A percentile compares a stretch with the other conserved stretches of the same genome.
Conservation (phyloP, 805 yeast species). For the Saccharomycopsis synnaedendra region DNA sequence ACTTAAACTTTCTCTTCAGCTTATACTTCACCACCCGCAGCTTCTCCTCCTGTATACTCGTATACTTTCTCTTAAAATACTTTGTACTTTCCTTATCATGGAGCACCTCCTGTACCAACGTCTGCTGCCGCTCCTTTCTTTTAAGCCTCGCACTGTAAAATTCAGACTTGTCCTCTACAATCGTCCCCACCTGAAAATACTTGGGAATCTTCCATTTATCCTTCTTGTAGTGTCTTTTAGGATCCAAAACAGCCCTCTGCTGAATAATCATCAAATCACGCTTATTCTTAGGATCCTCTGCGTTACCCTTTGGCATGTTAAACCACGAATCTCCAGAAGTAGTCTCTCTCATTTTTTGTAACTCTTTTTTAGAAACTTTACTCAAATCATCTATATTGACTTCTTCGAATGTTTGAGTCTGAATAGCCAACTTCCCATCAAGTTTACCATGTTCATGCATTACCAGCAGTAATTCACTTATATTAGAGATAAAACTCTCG, state of each 20-base stretch:
- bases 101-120: conserved; percentile 74
- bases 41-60: conserved; percentile 60
- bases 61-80: conserved; percentile 78
- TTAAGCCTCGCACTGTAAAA: conserved; percentile 57
- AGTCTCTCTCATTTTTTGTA: conserved; percentile 13
- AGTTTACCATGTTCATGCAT: no score
- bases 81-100: conserved; percentile 56
- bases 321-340: conserved; percentile 65
- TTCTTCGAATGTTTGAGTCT: no score
- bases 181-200: conserved; percentile 80
- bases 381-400: no score
- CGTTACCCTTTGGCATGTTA: conserved; percentile 46
- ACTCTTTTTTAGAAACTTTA: conserved; percentile 16
- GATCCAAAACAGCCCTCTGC: conserved; percentile 86
- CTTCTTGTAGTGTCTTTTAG: conserved; percentile 89
- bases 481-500: no score
- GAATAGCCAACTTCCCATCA: no score
- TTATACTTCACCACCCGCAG: conserved; percentile 22
- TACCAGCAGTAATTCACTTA: no score
- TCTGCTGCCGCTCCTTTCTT: conserved; percentile 61
- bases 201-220: conserved; percentile 71
- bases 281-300: conserved; percentile 62
- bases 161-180: conserved; percentile 74
- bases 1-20: conserved; percentile 7
- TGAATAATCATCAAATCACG: conserved; percentile 71